These are phyloP conservation scores for Diaporthe australafricana DNA, from an alignment of 2,329 filamentous ascomycete genomes.

Conservation along the genomic window DNA sequence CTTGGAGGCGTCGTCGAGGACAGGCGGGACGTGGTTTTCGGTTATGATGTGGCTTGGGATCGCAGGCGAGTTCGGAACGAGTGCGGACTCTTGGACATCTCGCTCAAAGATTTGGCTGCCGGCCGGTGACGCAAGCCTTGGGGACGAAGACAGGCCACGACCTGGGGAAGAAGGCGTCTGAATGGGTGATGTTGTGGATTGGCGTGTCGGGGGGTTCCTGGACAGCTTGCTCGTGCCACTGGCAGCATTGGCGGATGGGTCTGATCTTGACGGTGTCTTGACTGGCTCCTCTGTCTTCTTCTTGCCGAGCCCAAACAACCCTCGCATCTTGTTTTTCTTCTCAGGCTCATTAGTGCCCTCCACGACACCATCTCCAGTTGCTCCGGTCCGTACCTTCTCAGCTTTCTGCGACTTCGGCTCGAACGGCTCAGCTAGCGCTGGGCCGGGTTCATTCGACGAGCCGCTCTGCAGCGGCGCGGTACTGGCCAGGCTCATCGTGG, in stretches of 20 bases:
- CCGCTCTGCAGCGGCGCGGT: conserved; percentile 42
- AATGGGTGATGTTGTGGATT: conserved; percentile 50
- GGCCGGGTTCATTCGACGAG: conserved; percentile 44
- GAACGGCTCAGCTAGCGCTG: conserved; percentile 43
- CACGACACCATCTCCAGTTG: conserved; percentile 42
- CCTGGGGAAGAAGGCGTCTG: conserved; percentile 71
- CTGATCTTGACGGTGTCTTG: conserved; percentile 47
- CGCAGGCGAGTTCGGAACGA: conserved; percentile 81
- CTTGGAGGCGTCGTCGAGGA: conserved; percentile 89
- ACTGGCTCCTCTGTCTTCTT: conserved; percentile 66
- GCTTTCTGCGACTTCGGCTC: conserved; percentile 40
- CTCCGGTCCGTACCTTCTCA: conserved; percentile 50
- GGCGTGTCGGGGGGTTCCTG: conserved; percentile 50
- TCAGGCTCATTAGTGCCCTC: conserved; percentile 44
- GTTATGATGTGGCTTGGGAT: conserved; percentile 94
- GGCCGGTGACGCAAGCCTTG: conserved; percentile 82
- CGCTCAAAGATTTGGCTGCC: conserved; percentile 90
- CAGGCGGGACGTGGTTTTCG: conserved; percentile 92
- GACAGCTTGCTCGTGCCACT: conserved; percentile 33
- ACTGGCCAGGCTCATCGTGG: conserved; percentile 45
- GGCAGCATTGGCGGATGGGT: conserved; percentile 49
- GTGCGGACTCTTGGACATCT: conserved; percentile 85
- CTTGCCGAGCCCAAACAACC: conserved; percentile 71
- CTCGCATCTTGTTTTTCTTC: conserved; percentile 63
- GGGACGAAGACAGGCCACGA: conserved; percentile 76